Base-by-base conservation (phyloP, 2,329 filamentous ascomycete species). In the Clonostachys rosea region DNA sequence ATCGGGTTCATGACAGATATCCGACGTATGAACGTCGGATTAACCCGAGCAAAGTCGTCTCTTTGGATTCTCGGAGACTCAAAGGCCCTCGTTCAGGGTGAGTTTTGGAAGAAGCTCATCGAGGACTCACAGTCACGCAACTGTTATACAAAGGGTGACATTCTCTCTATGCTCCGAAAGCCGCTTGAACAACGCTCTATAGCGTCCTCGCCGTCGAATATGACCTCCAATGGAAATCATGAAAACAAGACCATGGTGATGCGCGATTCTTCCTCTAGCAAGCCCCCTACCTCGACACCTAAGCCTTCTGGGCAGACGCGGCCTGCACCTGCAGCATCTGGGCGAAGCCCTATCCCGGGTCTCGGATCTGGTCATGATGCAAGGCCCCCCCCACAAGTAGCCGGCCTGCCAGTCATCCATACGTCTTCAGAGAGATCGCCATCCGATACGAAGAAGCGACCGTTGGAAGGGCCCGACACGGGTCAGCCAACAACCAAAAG, bases 1-100 rank as follows among this genome's bases (percentile, higher is more conserved):
- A 96, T 99, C 60, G 94, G 94, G 76, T 99, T 99, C 81, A 86
- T 99, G 79, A 88, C 89, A 47, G 94, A 99, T 64, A 96, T 99
- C 61, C 84, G 94, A 49, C 92, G 94, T 76, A 97, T 99, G 95
- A 99, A 99, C 66, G 94, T 99, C 59, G 94, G 94, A 71, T 76
- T 99, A 50, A 99, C 94, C 18, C 87, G 94, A 74, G 95, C 94
- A 6, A 96, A 96, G 66, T 96, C 89, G 10, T 96, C 92, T 34
- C 78, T 99, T 10, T 99, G 92, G 89, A 92, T 99, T 49, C 78
- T 99, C 24, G 94, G 94, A 55, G 95, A 97, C 66, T 94, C 94
- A 0, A 79, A 86, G 48, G 90, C 91, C 34, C 76, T 99, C 45
- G 75, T 86, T 20, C 87, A 95, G 60, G 94, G 94, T 50, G 83